Evolutionary conservation across 1,284 basidiomycete species (phyloP), one percentile per base, ranked within the genome.

Genomic region (Xerocomus minutiporus): DNA sequence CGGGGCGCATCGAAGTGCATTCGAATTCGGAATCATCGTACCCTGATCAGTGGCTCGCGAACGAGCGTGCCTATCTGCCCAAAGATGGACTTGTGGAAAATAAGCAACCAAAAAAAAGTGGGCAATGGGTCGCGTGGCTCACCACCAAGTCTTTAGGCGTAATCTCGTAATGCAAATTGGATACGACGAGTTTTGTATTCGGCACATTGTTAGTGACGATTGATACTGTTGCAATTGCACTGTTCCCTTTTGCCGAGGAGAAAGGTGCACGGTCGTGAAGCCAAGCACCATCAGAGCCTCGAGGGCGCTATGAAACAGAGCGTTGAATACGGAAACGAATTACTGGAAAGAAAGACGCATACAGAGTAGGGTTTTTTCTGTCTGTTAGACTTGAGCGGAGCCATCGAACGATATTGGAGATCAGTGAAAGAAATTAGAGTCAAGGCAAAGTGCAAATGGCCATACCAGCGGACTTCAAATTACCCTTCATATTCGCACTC

Each of bases 81-180:
- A 78, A 97, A 98, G 62, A 97, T 93, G 70, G 80, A 78, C 93
- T 96, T 54, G 44, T 8, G 47, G 51, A 42, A 31, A 34, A 23
- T 49, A 43, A 54, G 38, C 39, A 11, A 45, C 7, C 20, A 51
- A 32, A 9, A 32, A 9, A 8, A 39, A 8, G 17, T n/a, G 7
- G 13, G 1, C 7, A 39, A 11, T 7, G 32, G 8, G 41, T 39
- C 38, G 45, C 28, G 4, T 40, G 34, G 29, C 89, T 64, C 61
- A 96, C 93, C 76, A 82, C 85, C 52, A 96, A 79, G 73, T 97
- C 94, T 74, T 84, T 85, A 65, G 88, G 80, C 54, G 87, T 91
- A 47, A 98, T 85, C 64, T 97, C 94, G 64, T 97, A 98, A 73
- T 98, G 95, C 63, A 98, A 65, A 70, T 93, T 93, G 58, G 88